Percentiles rank a stretch among this genome's conserved stretches.
Conservation (phyloP, 495 filamentous ascomycete species). For the Hypoxylon fuscum region DNA sequence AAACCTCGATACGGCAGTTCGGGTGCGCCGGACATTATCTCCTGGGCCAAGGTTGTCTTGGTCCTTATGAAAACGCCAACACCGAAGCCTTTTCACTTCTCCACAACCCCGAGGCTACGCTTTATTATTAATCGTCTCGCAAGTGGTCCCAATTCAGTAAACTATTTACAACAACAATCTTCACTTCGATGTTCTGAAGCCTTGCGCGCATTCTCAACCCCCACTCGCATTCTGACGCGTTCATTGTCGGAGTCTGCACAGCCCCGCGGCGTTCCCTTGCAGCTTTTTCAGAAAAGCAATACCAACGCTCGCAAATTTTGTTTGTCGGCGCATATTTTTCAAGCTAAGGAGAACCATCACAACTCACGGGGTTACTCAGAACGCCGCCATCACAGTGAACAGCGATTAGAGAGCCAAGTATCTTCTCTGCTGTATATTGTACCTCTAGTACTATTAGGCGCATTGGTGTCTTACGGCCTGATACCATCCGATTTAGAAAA, state of each 20-base stretch:
- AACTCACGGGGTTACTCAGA: background rate
- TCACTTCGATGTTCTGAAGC: slow-evolving; percentile 12
- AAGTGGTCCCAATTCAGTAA: slow-evolving; percentile 1
- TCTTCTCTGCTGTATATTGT: slow-evolving; percentile 29
- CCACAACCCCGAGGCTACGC: slow-evolving; percentile 23
- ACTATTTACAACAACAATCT: slow-evolving; percentile 6
- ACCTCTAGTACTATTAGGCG: slow-evolving; percentile 26
- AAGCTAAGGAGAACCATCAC: slow-evolving; percentile 3
- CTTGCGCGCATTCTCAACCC: slow-evolving; percentile 26
- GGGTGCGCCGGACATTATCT: slow-evolving; percentile 38
- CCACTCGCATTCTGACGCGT: slow-evolving; percentile 21
- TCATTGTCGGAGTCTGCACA: slow-evolving; percentile 28
- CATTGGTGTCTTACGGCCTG: slow-evolving; percentile 14
- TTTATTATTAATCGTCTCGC: slow-evolving; percentile 17
- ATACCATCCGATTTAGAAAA: background rate
- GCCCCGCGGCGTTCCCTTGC: slow-evolving; percentile 23
- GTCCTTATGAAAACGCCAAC: slow-evolving; percentile 35
- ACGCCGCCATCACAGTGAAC: background rate
- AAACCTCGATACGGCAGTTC: slow-evolving; percentile 25
- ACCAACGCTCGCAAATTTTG: slow-evolving; percentile 15
- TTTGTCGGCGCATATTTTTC: slow-evolving; percentile 3
- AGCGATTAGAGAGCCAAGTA: slow-evolving; percentile 24
- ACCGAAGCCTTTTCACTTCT: slow-evolving; percentile 22
- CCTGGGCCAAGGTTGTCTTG: slow-evolving; percentile 12
- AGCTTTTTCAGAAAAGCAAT: slow-evolving; percentile 3